Percentiles rank a stretch among this genome's conserved stretches.
Conservation (phyloP, 305 asterid species). For the Ilex paraguariensis region DNA sequence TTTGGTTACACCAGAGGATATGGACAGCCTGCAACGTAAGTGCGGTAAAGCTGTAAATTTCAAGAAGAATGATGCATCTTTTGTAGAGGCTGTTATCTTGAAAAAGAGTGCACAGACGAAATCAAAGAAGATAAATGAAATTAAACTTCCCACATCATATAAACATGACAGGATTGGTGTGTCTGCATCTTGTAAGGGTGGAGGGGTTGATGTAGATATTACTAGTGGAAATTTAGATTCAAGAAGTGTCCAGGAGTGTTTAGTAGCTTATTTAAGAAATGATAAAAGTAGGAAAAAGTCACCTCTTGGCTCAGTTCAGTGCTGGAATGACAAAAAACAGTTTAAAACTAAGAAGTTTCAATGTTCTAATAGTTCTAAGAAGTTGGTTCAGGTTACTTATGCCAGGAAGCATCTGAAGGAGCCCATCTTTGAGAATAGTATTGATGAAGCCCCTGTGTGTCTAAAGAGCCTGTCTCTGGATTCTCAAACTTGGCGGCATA, state of each 20-base stretch:
- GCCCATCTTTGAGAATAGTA: not conserved
- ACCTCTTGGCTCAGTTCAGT: not conserved
- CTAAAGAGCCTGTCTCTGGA: not conserved
- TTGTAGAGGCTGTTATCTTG: conserved; percentile 10
- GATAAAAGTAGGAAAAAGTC: not conserved
- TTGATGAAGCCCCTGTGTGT: not conserved
- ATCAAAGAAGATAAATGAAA: conserved; percentile 65
- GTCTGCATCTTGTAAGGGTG: conserved; percentile 8
- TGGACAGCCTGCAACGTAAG: not conserved
- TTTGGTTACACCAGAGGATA: not conserved
- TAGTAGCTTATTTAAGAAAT: not conserved
- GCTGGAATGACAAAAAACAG: not conserved
- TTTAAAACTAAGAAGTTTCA: not conserved
- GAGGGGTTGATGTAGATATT: conserved; percentile 4
- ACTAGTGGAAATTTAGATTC: conserved; percentile 7
- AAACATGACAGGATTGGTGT: conserved; percentile 12
- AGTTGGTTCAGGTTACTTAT: not conserved
- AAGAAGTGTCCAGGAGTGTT: conserved; percentile 7
- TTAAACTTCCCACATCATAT: conserved; percentile 37
- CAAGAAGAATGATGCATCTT: conserved; percentile 5
- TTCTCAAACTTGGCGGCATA: not conserved
- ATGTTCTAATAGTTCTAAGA: not conserved
- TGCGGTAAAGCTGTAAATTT: conserved; percentile 1
- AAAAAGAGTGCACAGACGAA: conserved; percentile 47
- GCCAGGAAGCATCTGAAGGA: not conserved